Conservation (phyloP, 2,329 filamentous ascomycete species). For the Harringtonia lauricola region DNA sequence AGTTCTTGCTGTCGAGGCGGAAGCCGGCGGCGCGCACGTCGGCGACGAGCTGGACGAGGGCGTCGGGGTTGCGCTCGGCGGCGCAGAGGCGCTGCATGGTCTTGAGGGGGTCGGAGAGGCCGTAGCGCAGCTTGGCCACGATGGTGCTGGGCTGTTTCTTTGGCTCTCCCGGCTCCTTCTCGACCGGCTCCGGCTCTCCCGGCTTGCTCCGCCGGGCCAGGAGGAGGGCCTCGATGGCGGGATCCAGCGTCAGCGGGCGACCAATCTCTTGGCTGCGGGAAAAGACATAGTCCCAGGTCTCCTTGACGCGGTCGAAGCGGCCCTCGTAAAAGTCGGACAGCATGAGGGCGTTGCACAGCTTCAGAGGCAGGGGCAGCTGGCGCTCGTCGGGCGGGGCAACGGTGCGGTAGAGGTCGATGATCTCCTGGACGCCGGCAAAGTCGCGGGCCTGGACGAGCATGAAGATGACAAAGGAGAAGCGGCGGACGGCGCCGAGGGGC, state of each 20-base stretch:
- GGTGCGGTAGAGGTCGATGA: conserved; percentile 34
- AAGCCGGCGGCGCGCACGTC: conserved; percentile 57
- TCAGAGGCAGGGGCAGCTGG: conserved; percentile 32
- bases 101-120: conserved; percentile 36
- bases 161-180: no score
- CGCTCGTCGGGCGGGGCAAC: conserved; percentile 14
- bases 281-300: conserved; percentile 56
- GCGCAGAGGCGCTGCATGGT: conserved; percentile 36
- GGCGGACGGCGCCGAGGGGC: conserved; percentile 14
- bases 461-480: conserved; percentile 29
- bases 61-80: conserved; percentile 27
- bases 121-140: conserved; percentile 39
- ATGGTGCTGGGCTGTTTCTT: conserved; percentile 15
- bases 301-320: conserved; percentile 48
- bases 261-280: conserved; percentile 35
- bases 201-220: neutral
- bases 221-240: conserved; percentile 4
- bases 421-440: conserved; percentile 26
- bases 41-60: conserved; percentile 38
- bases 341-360: conserved; percentile 58
- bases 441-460: conserved; percentile 28
- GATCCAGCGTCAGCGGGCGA: conserved; percentile 15
- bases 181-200: neutral
- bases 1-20: conserved; percentile 61
- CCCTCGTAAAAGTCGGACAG: conserved; percentile 45